These are phyloP conservation scores for Rhodomyrtus psidioides DNA, from an alignment of 441 rosid genomes.

Conservation along the genomic window DNA sequence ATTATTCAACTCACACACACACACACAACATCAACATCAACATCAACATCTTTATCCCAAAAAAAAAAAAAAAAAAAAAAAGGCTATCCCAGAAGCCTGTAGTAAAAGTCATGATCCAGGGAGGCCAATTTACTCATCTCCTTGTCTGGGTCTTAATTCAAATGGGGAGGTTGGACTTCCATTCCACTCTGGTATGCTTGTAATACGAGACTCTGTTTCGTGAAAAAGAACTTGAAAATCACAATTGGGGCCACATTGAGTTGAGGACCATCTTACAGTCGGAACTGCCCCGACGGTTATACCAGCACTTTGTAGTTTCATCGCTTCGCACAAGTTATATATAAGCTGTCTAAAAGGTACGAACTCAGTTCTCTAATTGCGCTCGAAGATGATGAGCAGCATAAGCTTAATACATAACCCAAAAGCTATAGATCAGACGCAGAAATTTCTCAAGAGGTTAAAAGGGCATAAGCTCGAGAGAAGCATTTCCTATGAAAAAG, in stretches of 20 bases:
- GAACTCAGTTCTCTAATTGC: not conserved
- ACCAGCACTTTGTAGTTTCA: not conserved
- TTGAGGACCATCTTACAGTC: not conserved
- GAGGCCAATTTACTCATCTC: not conserved
- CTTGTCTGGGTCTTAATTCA: not conserved
- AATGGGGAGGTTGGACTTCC: not conserved
- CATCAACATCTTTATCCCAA: too few relatives aligned
- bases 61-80: too few relatives aligned
- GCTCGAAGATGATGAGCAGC: not conserved
- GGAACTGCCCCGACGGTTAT: not conserved
- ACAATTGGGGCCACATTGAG: too few relatives aligned
- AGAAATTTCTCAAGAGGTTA: not conserved
- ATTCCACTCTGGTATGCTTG: not conserved
- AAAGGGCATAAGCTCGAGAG: accelerated
- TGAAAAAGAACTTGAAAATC: too few relatives aligned
- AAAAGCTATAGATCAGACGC: not conserved
- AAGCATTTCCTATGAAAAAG: not conserved
- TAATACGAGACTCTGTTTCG: too few relatives aligned
- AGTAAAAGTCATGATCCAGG: too few relatives aligned
- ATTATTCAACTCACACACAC: not conserved
- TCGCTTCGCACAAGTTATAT: not conserved
- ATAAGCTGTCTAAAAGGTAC: not conserved
- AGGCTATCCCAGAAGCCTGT: not conserved
- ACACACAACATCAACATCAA: too few relatives aligned
- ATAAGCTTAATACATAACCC: not conserved